These are phyloP conservation scores for Aspergillus pseudoterreus DNA, from an alignment of 2,329 filamentous ascomycete species.

Conservation along the genomic window DNA sequence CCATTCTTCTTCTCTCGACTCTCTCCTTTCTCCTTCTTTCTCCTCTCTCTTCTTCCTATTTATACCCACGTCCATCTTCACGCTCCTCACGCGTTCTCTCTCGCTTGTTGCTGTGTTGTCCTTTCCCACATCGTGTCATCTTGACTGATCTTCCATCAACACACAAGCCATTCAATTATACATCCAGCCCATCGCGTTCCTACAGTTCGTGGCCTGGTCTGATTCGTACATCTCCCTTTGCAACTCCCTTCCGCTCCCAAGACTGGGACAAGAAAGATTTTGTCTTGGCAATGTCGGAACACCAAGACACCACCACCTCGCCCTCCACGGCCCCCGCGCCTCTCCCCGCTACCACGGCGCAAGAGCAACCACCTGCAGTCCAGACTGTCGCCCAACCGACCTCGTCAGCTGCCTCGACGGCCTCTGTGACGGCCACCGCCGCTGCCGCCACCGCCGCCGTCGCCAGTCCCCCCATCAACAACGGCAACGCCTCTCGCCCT, in stretches of 20 bases:
- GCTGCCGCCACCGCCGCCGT: constrained; percentile 38
- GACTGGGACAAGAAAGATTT: constrained; percentile 29
- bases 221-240: too few species aligned
- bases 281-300: constrained; percentile 42
- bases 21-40: constrained; percentile 4
- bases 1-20: constrained; percentile 13
- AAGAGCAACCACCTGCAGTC: constrained; percentile 18
- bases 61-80: neutral
- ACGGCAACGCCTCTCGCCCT: constrained; percentile 22
- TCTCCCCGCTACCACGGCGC: constrained; percentile 19
- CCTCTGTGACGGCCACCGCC: constrained; percentile 31
- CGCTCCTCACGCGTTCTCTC: neutral
- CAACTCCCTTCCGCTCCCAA: constrained; percentile 26
- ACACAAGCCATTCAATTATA: neutral
- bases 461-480: constrained; percentile 28
- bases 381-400: constrained; percentile 22
- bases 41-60: constrained; percentile 7
- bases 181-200: too few species aligned
- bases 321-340: constrained; percentile 18
- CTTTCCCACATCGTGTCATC: neutral
- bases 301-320: constrained; percentile 30
- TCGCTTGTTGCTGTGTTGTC: neutral
- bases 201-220: too few species aligned
- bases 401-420: constrained; percentile 20
- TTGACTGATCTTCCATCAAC: neutral